Conservation (phyloP, 345 rosid genomes). For the Balakata baccata region DNA sequence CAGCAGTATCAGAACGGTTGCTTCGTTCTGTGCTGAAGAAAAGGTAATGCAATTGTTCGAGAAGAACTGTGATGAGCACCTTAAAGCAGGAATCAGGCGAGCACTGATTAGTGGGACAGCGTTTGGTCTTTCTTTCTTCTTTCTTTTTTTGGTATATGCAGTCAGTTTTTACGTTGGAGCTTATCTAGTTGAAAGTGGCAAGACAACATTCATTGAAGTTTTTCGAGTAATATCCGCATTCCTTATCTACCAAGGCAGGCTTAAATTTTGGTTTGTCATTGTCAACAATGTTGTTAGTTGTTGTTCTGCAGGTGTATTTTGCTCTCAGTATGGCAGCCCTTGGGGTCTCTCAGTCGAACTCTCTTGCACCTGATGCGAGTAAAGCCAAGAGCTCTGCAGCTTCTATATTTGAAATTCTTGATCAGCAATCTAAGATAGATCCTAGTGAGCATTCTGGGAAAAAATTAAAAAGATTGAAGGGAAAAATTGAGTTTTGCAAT, state of each 20-base stretch:
- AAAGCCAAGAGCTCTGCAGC: slow-evolving; percentile 18
- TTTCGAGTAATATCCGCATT: slow-evolving; percentile 11
- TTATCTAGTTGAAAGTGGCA: slow-evolving; percentile 10
- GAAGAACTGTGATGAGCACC: slow-evolving; percentile 10
- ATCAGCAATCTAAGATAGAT: slow-evolving; percentile 21
- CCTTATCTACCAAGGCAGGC: not conserved
- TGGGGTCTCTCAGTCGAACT: slow-evolving; percentile 9
- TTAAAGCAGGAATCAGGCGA: slow-evolving; percentile 11
- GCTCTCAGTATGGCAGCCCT: slow-evolving; percentile 21
- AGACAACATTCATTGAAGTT: slow-evolving; percentile 12
- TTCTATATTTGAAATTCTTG: slow-evolving; percentile 19
- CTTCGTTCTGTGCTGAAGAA: slow-evolving; percentile 24
- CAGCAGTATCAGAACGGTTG: slow-evolving; percentile 21
- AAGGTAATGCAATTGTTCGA: slow-evolving; percentile 12
- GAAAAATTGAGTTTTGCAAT: slow-evolving; percentile 17
- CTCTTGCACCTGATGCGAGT: slow-evolving; percentile 8
- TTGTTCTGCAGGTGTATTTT: slow-evolving; percentile 16
- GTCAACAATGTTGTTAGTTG: not conserved
- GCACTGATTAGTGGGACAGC: slow-evolving; percentile 19
- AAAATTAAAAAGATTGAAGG: slow-evolving; percentile 7
- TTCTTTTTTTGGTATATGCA: slow-evolving; percentile 10
- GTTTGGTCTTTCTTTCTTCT: slow-evolving; percentile 18
- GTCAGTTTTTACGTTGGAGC: slow-evolving; percentile 19
- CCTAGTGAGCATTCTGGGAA: slow-evolving; percentile 16
- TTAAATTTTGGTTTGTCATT: not conserved